phyloP scores from a whole-genome alignment of 805 yeast species.

The Saccharomycopsis guyanensis region DNA sequence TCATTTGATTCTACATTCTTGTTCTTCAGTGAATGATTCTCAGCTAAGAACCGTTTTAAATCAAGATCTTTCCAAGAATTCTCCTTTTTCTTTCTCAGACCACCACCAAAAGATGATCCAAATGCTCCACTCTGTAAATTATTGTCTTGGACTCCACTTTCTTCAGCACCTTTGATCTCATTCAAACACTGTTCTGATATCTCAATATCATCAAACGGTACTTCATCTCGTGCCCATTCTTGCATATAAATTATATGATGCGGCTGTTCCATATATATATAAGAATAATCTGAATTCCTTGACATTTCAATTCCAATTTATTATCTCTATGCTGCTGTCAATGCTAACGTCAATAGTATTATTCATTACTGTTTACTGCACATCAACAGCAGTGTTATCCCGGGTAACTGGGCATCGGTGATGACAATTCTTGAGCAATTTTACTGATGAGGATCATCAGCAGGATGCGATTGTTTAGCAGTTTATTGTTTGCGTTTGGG shows the following conservation, averaged over 20 bases:
- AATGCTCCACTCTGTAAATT: constrained; percentile 22
- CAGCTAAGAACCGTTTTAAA: constrained; percentile 23
- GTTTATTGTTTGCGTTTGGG: background rate
- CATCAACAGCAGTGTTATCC: too few species aligned
- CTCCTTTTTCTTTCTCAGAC: constrained; percentile 22
- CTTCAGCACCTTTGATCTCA: constrained; percentile 6
- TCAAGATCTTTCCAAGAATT: constrained; percentile 27
- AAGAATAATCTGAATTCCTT: constrained; percentile 19
- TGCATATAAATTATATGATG: constrained; percentile 30
- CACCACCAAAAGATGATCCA: constrained; percentile 22
- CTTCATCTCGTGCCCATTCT: constrained; percentile 27
- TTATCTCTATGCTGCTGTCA: background rate
- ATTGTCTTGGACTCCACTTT: constrained; percentile 11
- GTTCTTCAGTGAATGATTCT: constrained; percentile 10
- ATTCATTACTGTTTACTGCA: too few species aligned
- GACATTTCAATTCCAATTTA: too few species aligned
- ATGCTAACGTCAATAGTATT: too few species aligned
- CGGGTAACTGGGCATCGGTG: too few species aligned
- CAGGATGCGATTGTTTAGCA: background rate
- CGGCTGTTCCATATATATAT: constrained; percentile 24
- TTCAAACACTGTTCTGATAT: constrained; percentile 17
- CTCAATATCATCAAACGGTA: constrained; percentile 26
- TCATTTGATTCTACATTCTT: too few species aligned
- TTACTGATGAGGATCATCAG: too few species aligned
- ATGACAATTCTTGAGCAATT: too few species aligned